Evolutionary conservation across 2,329 filamentous ascomycete genomes (phyloP), one percentile per base, ranked within the genome.

Genomic region (Drechslerella dactyloides): DNA sequence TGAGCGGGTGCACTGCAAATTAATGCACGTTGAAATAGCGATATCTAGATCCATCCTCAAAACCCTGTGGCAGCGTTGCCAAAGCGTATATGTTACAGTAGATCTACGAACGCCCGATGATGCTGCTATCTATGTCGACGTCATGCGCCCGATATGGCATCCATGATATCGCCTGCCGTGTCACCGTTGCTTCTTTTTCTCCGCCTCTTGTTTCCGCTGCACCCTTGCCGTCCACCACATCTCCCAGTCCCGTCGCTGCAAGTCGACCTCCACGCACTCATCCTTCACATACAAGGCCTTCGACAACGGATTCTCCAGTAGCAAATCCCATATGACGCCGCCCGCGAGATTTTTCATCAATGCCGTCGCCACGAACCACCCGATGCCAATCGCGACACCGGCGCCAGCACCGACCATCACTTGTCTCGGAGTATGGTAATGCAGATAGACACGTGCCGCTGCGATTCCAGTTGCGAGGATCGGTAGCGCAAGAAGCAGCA

Each of bases 221-320:
- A 75, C 72, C 15, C 76, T 78, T 24, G 79, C 80, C 42, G 76
- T 77, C 79, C 93, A 88, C 91, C 93, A 97, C 78, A 90, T 89
- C 80, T 93, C 90, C 93, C 93, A 99, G 1, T 94, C 94, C 46
- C 92, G 89, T 81, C 96, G 91, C 35, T 89, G 89, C 76, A 96
- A 81, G 80, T 97, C 93, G 80, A 97, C 93, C 78, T 89, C 89
- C 5, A 96, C 84, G 11, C 96, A 87, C 73, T 99, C 81, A 80
- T 99, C 94, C 69, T 94, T 84, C 53, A 96, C 82, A 69, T 93
- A 84, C 53, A 94, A 81, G 74, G 87, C 84, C 77, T 85, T 85
- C 1, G 86, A 85, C 2, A 89, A 76, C 27, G 86, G 84, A 37
- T 86, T 82, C 1, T 82, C 85, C 89, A 90, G 91, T 4, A 86